phyloP scores from a whole-genome alignment of 208 protist species.

The Zelonia costaricensis region DNA sequence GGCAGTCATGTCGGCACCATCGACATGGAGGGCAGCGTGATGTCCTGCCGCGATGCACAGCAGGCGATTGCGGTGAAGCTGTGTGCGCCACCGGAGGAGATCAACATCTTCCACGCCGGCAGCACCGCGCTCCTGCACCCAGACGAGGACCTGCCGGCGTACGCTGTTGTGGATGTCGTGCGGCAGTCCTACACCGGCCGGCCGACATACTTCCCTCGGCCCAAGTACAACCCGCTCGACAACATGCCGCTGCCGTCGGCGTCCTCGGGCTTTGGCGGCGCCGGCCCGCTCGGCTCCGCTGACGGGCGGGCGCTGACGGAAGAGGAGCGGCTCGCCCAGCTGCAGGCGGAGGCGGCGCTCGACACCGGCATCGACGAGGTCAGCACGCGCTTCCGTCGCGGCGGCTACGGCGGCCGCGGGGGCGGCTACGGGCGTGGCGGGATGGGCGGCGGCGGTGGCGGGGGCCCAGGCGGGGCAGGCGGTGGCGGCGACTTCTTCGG shows the following conservation, averaged over 20 bases:
- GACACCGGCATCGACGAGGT: slow-evolving; percentile 84
- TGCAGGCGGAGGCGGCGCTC: slow-evolving; percentile 65
- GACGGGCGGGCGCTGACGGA: slow-evolving; percentile 50
- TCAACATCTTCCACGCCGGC: slow-evolving; percentile 74
- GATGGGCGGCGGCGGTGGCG: slow-evolving; percentile 15
- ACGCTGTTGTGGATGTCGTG: slow-evolving; percentile 81
- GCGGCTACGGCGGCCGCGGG: slow-evolving; percentile 12
- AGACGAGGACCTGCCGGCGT: slow-evolving; percentile 73
- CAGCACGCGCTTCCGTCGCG: slow-evolving; percentile 31
- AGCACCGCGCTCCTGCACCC: slow-evolving; percentile 75
- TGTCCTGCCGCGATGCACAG: slow-evolving; percentile 65
- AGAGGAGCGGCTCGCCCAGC: slow-evolving; percentile 79
- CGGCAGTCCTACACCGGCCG: slow-evolving; percentile 47
- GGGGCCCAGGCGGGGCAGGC: neutral
- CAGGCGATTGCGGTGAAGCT: slow-evolving; percentile 76
- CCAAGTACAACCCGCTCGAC: no score
- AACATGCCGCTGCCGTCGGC: neutral
- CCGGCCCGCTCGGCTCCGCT: slow-evolving; percentile 1
- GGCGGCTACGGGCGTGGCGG: slow-evolving; percentile 15
- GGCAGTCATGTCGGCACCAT: slow-evolving; percentile 84
- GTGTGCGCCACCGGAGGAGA: slow-evolving; percentile 64
- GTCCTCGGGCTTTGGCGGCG: neutral
- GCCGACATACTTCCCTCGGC: slow-evolving; percentile 15
- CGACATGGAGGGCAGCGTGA: slow-evolving; percentile 65
- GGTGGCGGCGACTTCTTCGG: slow-evolving; percentile 11